Evolutionary conservation across 208 protist species (phyloP), one percentile per base, ranked within the genome.

Genomic region (Angomonas ambiguus): DNA sequence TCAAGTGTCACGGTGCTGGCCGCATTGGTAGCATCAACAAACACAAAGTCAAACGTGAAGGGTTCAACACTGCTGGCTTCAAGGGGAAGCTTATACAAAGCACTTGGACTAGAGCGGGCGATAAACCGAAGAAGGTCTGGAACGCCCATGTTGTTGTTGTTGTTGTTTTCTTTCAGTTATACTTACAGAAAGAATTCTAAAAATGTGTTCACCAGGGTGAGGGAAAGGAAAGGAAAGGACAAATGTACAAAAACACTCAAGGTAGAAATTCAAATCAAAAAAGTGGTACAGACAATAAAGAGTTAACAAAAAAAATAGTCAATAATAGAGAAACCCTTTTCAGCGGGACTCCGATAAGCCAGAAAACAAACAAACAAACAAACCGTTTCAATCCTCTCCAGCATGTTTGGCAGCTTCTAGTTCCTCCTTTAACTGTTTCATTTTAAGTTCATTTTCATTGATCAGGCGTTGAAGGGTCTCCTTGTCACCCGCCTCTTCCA

Each of bases 51-150:
- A 61, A 89, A 93, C 55, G 67, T 25, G 0, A 92, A 64, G n/a
- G 25, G 22, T 2, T 32, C 33, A 3, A 51, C 56, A 1, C 33
- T 56, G 51, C 49, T 60, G 32, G 69, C 70, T 28, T 77, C 77
- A 0, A n/a, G 13, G 22, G 86, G 72, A 24, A 95, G 30, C 2
- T 78, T 77, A 42, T 78, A 88, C 24, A 95, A 65, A 51, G 89
- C 82, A 1, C 61, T 69, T 2, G 86, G 89, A 2, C 85, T 78
- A 10, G 71, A 75, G 51, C 87, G 79, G 16, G 81, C 75, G 11
- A 82, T 79, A 72, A 91, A 95, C 74, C 93, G 93, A 1, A 93
- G 69, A 30, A 95, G 85, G 56, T 95, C 89, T 16, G 89, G 89
- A 69, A 95, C 63, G 38, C 89, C 89, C 89, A 95, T 88, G 5